Conservation (phyloP, 257 asterid genomes). For the Rhazya stricta region DNA sequence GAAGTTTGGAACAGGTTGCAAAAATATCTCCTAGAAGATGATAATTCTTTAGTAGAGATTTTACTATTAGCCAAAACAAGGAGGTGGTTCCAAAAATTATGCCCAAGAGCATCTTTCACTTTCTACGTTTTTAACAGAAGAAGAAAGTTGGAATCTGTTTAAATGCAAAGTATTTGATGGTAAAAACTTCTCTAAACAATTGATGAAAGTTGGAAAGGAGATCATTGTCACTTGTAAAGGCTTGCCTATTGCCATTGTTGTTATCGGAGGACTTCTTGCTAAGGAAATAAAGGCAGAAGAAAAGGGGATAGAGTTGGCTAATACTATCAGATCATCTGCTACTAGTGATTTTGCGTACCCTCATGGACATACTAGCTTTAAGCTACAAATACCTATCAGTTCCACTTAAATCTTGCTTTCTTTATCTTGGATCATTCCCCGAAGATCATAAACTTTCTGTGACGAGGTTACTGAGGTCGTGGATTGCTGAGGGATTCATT, state of each 20-base stretch:
- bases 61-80: not conserved
- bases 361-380: not conserved
- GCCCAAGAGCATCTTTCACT: not conserved
- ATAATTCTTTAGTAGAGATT: not conserved
- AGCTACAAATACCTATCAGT: constrained; percentile 7
- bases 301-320: not conserved
- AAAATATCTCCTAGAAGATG: not conserved
- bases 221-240: not conserved
- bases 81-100: not conserved
- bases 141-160: constrained; percentile 11
- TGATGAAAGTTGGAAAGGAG: not conserved
- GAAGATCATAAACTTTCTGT: not conserved
- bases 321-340: not conserved
- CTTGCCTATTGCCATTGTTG: not conserved
- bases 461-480: not conserved
- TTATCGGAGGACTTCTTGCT: constrained; percentile 2
- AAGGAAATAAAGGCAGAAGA: not conserved
- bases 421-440: constrained; percentile 1
- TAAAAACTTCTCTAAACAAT: not conserved
- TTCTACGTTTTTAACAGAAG: not conserved
- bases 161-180: not conserved
- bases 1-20: not conserved
- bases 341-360: too few species aligned
- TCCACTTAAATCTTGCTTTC: constrained; percentile 1
- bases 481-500: constrained; percentile 13